These are phyloP conservation scores for Coemansia sp. DNA, from an alignment of 192 early-diverging fungal genomes.

Conservation along the genomic window DNA sequence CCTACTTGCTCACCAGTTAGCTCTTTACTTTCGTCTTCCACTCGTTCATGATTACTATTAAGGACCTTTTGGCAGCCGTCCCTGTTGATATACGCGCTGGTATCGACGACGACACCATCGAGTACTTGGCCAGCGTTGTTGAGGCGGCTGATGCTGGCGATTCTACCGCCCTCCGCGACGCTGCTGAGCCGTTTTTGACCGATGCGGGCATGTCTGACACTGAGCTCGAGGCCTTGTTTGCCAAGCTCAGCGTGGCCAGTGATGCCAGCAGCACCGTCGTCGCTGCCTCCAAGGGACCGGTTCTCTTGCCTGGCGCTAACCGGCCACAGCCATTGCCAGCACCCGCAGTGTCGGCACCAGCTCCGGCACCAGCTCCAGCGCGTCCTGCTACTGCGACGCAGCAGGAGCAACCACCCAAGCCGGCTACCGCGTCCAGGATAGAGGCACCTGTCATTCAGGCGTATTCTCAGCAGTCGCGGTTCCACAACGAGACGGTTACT, in stretches of 20 bases:
- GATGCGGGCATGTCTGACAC: slow-evolving; percentile 62
- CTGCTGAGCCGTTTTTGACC: slow-evolving; percentile 63
- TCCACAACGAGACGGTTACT: slow-evolving; percentile 79
- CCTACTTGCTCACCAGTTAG: background rate
- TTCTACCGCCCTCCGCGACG: slow-evolving; percentile 57
- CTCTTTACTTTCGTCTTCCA: background rate
- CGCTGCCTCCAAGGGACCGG: slow-evolving; percentile 9
- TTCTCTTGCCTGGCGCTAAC: slow-evolving; percentile 18
- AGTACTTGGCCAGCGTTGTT: slow-evolving; percentile 52
- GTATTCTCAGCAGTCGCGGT: slow-evolving; percentile 79
- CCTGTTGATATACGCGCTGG: slow-evolving; percentile 34
- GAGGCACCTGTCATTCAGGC: slow-evolving; percentile 61
- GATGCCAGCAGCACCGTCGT: background rate
- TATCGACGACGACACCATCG: slow-evolving; percentile 57
- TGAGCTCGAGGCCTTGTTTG: slow-evolving; percentile 57
- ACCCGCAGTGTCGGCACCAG: background rate
- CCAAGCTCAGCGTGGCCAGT: slow-evolving; percentile 25
- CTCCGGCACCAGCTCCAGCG: background rate
- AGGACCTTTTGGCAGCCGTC: slow-evolving; percentile 26
- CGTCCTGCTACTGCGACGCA: slow-evolving; percentile 5
- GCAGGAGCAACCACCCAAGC: background rate
- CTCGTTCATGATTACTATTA: slow-evolving; percentile 28
- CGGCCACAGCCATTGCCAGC: slow-evolving; percentile 4
- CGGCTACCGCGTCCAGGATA: slow-evolving; percentile 24
- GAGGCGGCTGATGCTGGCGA: slow-evolving; percentile 43